Evolutionary conservation across 768 basidiomycete genomes (phyloP), one percentile per base, ranked within the genome.

Genomic region (Termitomyces sp.): DNA sequence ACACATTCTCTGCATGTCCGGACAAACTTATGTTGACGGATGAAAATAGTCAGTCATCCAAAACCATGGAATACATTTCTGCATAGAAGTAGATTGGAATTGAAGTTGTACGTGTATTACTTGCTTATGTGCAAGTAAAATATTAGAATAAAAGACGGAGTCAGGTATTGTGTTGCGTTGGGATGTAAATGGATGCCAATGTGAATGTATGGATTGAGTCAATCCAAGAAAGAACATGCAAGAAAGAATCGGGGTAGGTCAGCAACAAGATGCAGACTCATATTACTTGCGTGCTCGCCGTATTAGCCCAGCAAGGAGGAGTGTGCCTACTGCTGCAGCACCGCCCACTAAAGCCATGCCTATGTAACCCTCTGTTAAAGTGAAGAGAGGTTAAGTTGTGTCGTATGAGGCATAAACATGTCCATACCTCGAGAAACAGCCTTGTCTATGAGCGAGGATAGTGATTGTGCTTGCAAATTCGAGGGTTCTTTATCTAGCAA

Each of bases 291-390:
- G 78, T 70, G 90, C 87, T 82, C 89, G 90, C 84, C 91, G 88
- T 82, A 93, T 78, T 66, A 92, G 74, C 73, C 82, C 74, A 67
- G 90, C 87, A 53, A 92, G 55, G 55, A 88, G 68, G 46, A 93
- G 69, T 30, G 88, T 84, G 50, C 92, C 90, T 21, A 96, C 64
- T 14, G 96, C 94, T 14, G 90, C 93, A 41, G 82, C 87, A 53
- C 94, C 93, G 49, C 95, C 95, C 19, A 86, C 92, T 42, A 99
- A 77, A 14, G 94, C 97, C 88, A 99, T 93, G 45, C 97, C 97
- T 48, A 98, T 91, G 69, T 98, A 98, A n/a, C 95, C 95, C 71
- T 99, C 96, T 95, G 68, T 6, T 19, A 3, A 10, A 56, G 5
- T 30, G 60, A 28, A 14, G 12, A 14, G 34, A 12, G 34, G 4